Evolutionary conservation across 768 basidiomycete genomes (phyloP).

Genomic region (Amanita phalloides): DNA sequence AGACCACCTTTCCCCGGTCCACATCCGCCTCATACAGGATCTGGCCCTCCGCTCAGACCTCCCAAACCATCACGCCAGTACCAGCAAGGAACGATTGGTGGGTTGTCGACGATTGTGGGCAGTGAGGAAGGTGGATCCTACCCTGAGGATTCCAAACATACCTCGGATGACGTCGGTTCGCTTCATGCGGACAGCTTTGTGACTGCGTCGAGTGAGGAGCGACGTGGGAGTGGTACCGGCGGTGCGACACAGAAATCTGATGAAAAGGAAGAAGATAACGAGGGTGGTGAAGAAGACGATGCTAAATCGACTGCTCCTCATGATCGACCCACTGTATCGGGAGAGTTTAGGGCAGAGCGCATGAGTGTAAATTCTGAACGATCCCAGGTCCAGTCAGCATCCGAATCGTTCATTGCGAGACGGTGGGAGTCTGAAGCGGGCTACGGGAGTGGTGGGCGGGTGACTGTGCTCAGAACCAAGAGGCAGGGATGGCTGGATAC

Average conservation of each 20-base stretch:
- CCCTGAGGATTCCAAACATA: conserved; percentile 12
- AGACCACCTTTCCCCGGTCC: conserved; percentile 40
- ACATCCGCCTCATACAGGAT: conserved; percentile 19
- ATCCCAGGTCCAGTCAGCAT: conserved; percentile 18
- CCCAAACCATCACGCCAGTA: conserved; percentile 5
- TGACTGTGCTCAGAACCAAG: conserved; percentile 11
- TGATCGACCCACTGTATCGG: neutral
- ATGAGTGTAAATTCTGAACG: conserved; percentile 5
- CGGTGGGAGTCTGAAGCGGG: conserved; percentile 37
- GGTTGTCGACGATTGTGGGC: conserved; percentile 29
- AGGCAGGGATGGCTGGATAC: conserved; percentile 14
- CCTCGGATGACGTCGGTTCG: conserved; percentile 29
- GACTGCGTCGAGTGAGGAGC: conserved; percentile 24
- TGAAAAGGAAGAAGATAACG: conserved; percentile 1
- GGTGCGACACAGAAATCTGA: neutral
- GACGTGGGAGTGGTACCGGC: neutral
- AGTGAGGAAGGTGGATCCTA: conserved; percentile 21
- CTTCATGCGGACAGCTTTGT: conserved; percentile 49
- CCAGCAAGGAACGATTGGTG: conserved; percentile 11
- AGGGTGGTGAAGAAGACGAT: conserved; percentile 1
- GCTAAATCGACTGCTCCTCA: neutral
- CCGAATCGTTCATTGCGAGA: conserved; percentile 41
- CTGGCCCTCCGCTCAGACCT: conserved; percentile 18
- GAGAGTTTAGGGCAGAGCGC: conserved; percentile 1
- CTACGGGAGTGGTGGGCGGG: conserved; percentile 20